These are phyloP conservation scores for Colletotrichum caudatum DNA, from an alignment of 2,329 filamentous ascomycete species.

Conservation along the genomic window DNA sequence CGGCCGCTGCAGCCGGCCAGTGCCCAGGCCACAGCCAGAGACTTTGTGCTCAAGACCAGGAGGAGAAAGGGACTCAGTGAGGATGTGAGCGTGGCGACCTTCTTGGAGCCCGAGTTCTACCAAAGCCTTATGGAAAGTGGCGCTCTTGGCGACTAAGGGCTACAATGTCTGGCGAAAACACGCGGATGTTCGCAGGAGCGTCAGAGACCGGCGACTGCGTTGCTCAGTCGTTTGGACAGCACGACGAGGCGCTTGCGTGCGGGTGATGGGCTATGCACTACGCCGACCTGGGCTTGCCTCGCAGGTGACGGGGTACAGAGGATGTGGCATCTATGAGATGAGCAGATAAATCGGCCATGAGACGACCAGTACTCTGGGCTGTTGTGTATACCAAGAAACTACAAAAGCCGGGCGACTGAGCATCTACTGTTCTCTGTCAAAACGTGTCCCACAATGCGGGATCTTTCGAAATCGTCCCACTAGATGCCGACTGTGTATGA, in stretches of 20 bases:
- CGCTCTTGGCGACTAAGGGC: constrained; percentile 71
- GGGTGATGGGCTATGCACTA: constrained; percentile 7
- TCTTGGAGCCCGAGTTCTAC: constrained; percentile 94
- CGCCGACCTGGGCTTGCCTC: constrained; percentile 15
- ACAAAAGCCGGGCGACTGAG: background rate
- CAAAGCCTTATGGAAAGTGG: constrained; percentile 89
- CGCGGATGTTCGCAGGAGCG: background rate
- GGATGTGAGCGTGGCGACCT: constrained; percentile 95
- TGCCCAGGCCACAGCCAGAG: constrained; percentile 89
- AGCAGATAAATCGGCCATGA: constrained; percentile 27
- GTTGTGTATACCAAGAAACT: constrained; percentile 29
- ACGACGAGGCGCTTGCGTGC: constrained; percentile 12
- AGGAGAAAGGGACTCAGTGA: constrained; percentile 93
- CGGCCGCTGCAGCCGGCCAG: constrained; percentile 88
- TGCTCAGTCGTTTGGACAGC: constrained; percentile 12
- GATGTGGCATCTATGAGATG: constrained; percentile 13
- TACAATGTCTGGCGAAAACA: background rate
- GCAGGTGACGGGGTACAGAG: constrained; percentile 11
- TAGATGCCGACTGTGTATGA: background rate
- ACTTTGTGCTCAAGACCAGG: constrained; percentile 97
- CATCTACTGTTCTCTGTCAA: constrained; percentile 2
- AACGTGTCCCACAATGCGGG: background rate
- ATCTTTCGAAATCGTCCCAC: background rate
- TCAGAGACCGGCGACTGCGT: constrained; percentile 8
- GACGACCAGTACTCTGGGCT: constrained; percentile 21